phyloP scores from a whole-genome alignment of 345 rosid species.

The Salix dunnii region DNA sequence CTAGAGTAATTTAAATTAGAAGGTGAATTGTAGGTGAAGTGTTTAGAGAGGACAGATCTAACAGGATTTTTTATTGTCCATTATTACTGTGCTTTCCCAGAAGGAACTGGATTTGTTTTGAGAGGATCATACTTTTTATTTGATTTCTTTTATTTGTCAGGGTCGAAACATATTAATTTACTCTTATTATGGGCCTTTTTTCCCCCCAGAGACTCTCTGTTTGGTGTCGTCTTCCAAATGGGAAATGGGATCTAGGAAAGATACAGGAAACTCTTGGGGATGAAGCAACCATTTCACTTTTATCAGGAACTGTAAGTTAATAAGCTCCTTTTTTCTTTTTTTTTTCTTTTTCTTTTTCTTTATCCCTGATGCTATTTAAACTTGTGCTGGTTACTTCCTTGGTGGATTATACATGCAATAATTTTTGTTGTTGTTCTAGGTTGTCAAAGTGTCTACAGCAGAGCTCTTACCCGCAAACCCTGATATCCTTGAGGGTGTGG shows the following conservation, averaged over 20 bases:
- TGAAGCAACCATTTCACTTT: slow-evolving; percentile 54
- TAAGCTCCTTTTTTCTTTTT: neutral
- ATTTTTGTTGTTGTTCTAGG: slow-evolving; percentile 40
- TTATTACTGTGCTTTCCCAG: neutral
- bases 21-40: neutral
- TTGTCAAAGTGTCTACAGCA: slow-evolving; percentile 61
- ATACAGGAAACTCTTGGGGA: slow-evolving; percentile 73
- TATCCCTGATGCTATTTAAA: slow-evolving; percentile 3
- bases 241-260: slow-evolving; percentile 71
- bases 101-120: neutral
- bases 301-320: slow-evolving; percentile 62
- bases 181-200: neutral
- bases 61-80: neutral
- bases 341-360: too few species aligned
- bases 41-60: neutral
- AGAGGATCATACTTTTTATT: neutral
- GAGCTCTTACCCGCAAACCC: slow-evolving; percentile 96
- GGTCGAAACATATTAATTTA: neutral
- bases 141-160: neutral
- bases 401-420: slow-evolving; percentile 23
- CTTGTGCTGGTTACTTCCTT: slow-evolving; percentile 13
- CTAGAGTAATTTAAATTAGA: neutral
- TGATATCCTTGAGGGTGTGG: slow-evolving; percentile 76
- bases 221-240: slow-evolving; percentile 67
- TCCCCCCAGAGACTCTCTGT: slow-evolving; percentile 65